These are phyloP conservation scores for Ascochyta viciae-villosae DNA, from an alignment of 2,329 filamentous ascomycete genomes.

Conservation along the genomic window DNA sequence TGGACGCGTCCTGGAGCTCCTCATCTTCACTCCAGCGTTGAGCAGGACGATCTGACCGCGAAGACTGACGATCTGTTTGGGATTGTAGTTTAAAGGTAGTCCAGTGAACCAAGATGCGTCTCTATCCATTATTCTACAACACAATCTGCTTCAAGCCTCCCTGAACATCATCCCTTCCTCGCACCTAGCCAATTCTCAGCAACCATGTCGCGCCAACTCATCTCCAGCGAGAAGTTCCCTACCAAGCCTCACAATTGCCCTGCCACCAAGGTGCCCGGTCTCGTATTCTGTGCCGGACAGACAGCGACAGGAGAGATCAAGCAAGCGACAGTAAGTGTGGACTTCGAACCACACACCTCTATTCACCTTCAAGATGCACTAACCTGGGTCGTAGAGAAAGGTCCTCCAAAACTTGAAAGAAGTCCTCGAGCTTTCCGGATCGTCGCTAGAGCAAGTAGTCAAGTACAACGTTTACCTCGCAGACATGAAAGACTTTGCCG, in stretches of 20 bases:
- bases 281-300: slow-evolving; percentile 34
- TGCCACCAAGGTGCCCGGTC: slow-evolving; percentile 30
- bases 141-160: not conserved
- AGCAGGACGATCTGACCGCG: not conserved
- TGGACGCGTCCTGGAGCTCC: slow-evolving; percentile 5
- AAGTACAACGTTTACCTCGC: slow-evolving; percentile 42
- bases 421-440: slow-evolving; percentile 35
- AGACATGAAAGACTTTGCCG: slow-evolving; percentile 40
- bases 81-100: slow-evolving; percentile 2
- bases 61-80: not conserved
- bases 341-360: not conserved
- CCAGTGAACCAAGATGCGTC: not conserved
- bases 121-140: not conserved
- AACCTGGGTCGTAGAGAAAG: slow-evolving; percentile 12
- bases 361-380: not conserved
- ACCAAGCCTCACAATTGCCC: slow-evolving; percentile 36
- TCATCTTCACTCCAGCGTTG: not conserved
- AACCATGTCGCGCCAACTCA: slow-evolving; percentile 33
- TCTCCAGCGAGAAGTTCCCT: slow-evolving; percentile 34
- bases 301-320: slow-evolving; percentile 36
- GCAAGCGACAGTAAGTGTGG: slow-evolving; percentile 27
- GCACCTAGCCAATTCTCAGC: not conserved
- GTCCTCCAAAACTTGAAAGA: slow-evolving; percentile 32
- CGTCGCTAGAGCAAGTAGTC: slow-evolving; percentile 39
- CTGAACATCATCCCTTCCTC: not conserved